A percentile compares a stretch with the other conserved stretches of the same genome.
phyloP scores from a whole-genome alignment of 345 rosid genomes.

The Punica granatum region DNA sequence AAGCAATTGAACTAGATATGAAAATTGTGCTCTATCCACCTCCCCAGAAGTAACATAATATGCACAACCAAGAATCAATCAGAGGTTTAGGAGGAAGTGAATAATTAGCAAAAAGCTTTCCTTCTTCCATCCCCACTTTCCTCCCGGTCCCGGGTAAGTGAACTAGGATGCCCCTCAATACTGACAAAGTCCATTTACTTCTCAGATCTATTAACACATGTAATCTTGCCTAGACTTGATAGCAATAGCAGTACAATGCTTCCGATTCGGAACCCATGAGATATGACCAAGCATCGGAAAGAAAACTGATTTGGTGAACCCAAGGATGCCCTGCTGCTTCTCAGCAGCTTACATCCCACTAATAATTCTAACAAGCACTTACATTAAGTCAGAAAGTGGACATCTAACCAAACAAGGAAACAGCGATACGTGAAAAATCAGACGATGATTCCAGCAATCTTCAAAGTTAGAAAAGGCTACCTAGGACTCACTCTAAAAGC shows the following conservation, averaged over 20 bases:
- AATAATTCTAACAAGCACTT: neutral
- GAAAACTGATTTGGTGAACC: neutral
- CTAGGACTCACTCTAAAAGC: slow-evolving; percentile 91
- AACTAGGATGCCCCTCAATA: neutral
- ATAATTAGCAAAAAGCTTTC: neutral
- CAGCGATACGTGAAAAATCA: neutral
- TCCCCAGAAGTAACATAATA: neutral
- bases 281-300: neutral
- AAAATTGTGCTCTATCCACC: neutral
- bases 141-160: neutral
- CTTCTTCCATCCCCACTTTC: neutral
- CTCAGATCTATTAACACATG: neutral
- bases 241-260: neutral
- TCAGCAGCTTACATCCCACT: neutral
- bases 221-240: neutral
- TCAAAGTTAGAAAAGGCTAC: slow-evolving; percentile 21
- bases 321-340: neutral
- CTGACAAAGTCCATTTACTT: neutral
- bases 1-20: neutral
- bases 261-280: neutral
- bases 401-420: too few relatives aligned
- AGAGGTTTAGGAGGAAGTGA: neutral
- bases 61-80: neutral
- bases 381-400: neutral
- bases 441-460: neutral